Evolutionary conservation across 1,139 yeast genomes (phyloP).

Genomic region (Saccharomyces hybrid): DNA sequence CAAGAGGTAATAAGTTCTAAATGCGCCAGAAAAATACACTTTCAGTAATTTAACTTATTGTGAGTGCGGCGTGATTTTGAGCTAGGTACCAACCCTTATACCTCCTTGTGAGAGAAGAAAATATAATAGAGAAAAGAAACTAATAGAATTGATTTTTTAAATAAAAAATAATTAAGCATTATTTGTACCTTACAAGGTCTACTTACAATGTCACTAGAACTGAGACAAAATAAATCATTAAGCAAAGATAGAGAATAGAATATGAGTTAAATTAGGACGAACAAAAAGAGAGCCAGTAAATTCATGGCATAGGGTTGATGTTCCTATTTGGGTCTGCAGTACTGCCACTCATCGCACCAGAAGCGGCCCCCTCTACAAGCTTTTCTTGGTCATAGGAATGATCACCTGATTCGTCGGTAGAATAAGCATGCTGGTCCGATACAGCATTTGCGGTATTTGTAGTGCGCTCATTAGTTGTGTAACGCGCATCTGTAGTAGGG

Average conservation of each 20-base stretch:
- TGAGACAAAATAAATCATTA: background rate
- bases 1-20: no score
- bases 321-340: background rate
- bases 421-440: background rate
- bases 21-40: no score
- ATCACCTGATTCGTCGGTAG: constrained; percentile 4
- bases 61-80: no score
- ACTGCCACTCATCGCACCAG: background rate
- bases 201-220: background rate
- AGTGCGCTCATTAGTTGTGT: background rate
- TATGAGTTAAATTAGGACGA: background rate
- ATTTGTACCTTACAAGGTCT: background rate
- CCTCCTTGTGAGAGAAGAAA: no score
- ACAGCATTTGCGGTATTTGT: background rate
- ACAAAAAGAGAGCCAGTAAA: background rate
- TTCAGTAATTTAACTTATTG: no score
- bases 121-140: background rate
- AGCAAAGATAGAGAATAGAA: background rate
- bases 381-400: constrained; percentile 6
- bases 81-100: no score
- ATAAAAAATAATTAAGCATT: background rate
- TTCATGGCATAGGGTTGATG: background rate
- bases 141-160: background rate
- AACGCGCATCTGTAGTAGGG: background rate
- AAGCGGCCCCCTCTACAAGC: constrained; percentile 1